Conservation (phyloP, 257 asterid species). For the Lycium barbarum region DNA sequence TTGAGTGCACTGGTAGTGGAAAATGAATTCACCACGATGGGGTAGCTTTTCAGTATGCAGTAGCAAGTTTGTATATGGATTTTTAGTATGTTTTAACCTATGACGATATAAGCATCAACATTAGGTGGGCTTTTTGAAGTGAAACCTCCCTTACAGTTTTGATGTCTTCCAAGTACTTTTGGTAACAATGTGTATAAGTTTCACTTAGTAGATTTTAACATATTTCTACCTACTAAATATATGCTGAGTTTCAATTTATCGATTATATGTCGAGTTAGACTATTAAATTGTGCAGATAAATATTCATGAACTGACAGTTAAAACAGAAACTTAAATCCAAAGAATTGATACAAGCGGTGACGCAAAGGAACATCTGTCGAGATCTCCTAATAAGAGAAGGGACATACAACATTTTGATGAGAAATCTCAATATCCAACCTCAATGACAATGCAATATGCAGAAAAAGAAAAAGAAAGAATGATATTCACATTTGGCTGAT, state of each 20-base stretch:
- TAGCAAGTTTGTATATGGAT: background rate
- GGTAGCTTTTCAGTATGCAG: slow-evolving; percentile 13
- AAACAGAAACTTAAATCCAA: background rate
- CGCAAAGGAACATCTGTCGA: background rate
- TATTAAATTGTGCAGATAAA: background rate
- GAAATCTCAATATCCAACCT: background rate
- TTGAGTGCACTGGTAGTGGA: background rate
- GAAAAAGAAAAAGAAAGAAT: slow-evolving; percentile 21
- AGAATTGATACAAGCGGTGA: background rate
- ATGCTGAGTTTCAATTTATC: background rate
- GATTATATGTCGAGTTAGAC: background rate
- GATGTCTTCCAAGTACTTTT: background rate
- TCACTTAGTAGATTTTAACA: slow-evolving; percentile 11
- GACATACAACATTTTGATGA: slow-evolving; percentile 2
- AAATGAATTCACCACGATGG: background rate
- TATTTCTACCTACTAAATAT: background rate
- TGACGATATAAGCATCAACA: background rate
- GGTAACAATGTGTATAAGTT: background rate
- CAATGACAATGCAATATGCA: background rate
- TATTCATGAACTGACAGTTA: background rate
- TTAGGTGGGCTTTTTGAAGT: background rate
- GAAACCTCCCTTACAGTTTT: background rate
- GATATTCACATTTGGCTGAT: slow-evolving; percentile 75
- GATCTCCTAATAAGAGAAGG: slow-evolving; percentile 3
- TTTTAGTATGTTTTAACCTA: background rate